Percentiles rank a stretch among this genome's conserved stretches.
Conservation (phyloP, 441 rosid species). For the Hypseocharis bilobata region DNA sequence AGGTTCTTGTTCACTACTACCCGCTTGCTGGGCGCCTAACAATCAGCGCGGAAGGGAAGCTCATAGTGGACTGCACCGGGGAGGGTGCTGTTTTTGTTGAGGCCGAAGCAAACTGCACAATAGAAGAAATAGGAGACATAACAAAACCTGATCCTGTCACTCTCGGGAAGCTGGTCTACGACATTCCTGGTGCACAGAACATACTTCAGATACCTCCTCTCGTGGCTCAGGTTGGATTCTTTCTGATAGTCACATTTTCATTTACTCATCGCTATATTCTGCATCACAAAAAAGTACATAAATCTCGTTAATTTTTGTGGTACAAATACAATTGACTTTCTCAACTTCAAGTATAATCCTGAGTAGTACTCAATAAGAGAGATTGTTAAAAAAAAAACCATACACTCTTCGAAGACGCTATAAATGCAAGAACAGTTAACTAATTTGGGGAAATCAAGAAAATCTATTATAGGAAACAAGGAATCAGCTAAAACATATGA, state of each 20-base stretch:
- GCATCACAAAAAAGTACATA: too few relatives aligned
- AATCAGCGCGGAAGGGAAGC: constrained; percentile 65
- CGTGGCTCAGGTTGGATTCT: constrained; percentile 52
- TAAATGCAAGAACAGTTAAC: too few relatives aligned
- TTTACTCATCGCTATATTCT: too few relatives aligned
- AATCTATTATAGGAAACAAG: too few relatives aligned
- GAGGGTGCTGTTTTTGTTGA: constrained; percentile 81
- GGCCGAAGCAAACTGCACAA: constrained; percentile 56
- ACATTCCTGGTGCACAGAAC: constrained; percentile 56
- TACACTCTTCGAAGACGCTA: too few relatives aligned
- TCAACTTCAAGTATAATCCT: too few relatives aligned
- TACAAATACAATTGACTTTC: too few relatives aligned
- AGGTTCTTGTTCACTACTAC: constrained; percentile 60
- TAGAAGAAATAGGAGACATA: constrained; percentile 46
- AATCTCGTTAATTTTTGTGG: too few relatives aligned
- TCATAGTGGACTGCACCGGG: constrained; percentile 62
- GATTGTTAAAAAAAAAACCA: too few relatives aligned
- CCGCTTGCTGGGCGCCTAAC: constrained; percentile 69
- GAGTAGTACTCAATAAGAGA: too few relatives aligned
- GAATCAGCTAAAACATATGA: too few relatives aligned
- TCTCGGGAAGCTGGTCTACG: constrained; percentile 67
- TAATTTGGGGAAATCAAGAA: too few relatives aligned
- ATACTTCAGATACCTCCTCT: constrained; percentile 72
- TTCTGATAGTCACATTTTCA: not conserved
- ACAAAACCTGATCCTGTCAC: constrained; percentile 54